Base-by-base conservation (phyloP, 805 yeast genomes). In the Pichia heedii region DNA sequence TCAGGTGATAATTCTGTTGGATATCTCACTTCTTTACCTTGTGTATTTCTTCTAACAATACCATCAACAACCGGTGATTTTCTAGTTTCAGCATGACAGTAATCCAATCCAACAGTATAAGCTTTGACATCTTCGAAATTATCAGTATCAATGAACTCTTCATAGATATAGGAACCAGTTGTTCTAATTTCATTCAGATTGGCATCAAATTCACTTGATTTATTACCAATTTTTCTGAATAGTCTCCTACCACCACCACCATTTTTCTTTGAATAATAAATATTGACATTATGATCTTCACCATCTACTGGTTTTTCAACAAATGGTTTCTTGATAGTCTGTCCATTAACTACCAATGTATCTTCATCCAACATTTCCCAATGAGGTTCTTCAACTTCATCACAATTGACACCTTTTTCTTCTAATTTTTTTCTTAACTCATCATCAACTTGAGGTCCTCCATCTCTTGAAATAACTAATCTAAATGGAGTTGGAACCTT, bases 31-130 rank as follows among this genome's bases (percentile, higher is more conserved):
- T 93, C 99, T 62, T 93, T 93, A 38, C 99, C 99, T 56, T 89
- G 95, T 1, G 97, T 89, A 59, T 93, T 93, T 61, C 99, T 76
- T 57, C 97, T 75, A 22, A 93, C 99, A 45, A 93, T 85, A 38
- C 99, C 99, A 66, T 93, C 99, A n/a, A 93, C 98, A 3, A 93
- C 98, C 1, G 99, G 99, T 0, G 96, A 87, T 62, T 93, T 93
- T 57, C 99, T 75, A 1, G 99, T 93, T 60, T 93, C 99, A 0
- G 98, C 99, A 62, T 93, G 99, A 60, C 98, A 93, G 57, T 76
- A 93, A 18, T 68, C 68, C 3, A 82, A 78, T 1, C 98, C 97
- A 4, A 93, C 97, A 1, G 99, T 93, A 62, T 93, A 93, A 0
- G 97, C 97, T 65, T 93, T 93, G 49, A 93, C 99, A 63, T 93